These are phyloP conservation scores for Globisporangium nagaii DNA, from an alignment of 352 stramenopile species.

Conservation along the genomic window DNA sequence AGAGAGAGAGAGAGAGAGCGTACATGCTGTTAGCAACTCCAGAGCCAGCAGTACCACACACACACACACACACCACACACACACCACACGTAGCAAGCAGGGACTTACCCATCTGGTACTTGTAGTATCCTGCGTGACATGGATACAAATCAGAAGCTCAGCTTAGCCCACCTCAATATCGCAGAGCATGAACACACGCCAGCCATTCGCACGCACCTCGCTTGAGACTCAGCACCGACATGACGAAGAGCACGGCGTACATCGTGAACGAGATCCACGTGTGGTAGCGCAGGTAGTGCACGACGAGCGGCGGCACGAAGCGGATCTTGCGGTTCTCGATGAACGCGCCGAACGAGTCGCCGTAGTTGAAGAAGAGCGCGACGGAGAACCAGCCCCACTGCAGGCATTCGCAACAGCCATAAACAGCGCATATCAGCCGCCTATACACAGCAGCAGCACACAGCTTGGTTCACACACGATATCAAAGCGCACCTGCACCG, in stretches of 20 bases:
- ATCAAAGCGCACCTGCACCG: slow-evolving; percentile 58
- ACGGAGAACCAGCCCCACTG: slow-evolving; percentile 97
- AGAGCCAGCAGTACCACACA: not conserved
- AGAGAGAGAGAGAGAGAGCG: too few species aligned
- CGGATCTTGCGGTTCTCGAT: slow-evolving; percentile 83
- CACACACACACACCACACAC: too few species aligned
- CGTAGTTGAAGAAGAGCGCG: slow-evolving; percentile 96
- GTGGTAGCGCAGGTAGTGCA: slow-evolving; percentile 89
- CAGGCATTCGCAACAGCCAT: not conserved
- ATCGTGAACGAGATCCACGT: slow-evolving; percentile 91
- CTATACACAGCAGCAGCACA: not conserved
- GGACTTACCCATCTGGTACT: slow-evolving; percentile 90
- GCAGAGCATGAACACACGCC: not conserved
- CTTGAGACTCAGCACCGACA: slow-evolving; percentile 94
- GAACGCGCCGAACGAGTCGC: slow-evolving; percentile 82
- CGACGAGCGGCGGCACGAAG: slow-evolving; percentile 66
- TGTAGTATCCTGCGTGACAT: slow-evolving; percentile 77
- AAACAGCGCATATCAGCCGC: not conserved
- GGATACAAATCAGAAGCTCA: not conserved
- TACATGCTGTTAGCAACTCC: too few species aligned
- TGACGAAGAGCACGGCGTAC: slow-evolving; percentile 94
- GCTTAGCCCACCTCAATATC: not conserved
- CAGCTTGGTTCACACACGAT: not conserved
- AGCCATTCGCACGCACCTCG: slow-evolving; percentile 40
- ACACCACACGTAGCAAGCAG: too few species aligned